These are phyloP conservation scores for Pseudozyma pruni DNA, from an alignment of 1,284 basidiomycete species.

Conservation along the genomic window DNA sequence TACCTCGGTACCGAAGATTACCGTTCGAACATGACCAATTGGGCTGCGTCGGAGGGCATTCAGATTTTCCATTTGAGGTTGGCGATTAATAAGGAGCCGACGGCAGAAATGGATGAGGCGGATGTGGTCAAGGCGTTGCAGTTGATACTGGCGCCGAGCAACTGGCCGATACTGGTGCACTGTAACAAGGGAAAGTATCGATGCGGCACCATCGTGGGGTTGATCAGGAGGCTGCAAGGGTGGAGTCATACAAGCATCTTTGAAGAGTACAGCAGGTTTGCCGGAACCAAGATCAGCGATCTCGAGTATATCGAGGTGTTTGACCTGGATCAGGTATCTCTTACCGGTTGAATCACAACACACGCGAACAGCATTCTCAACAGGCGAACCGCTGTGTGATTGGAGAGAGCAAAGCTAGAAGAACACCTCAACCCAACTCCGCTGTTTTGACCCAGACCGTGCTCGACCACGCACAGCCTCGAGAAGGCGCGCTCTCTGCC, in stretches of 20 bases:
- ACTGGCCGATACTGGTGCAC: constrained; percentile 63
- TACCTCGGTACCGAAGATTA: constrained; percentile 65
- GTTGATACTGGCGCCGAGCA: constrained; percentile 50
- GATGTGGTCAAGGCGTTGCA: constrained; percentile 54
- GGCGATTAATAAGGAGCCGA: constrained; percentile 66
- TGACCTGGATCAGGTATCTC: constrained; percentile 35
- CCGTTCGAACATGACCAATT: constrained; percentile 55
- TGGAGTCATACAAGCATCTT: constrained; percentile 66
- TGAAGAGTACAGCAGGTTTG: constrained; percentile 65
- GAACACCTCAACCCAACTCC: constrained; percentile 42
- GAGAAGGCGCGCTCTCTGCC: constrained; percentile 32
- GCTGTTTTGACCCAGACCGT: neutral
- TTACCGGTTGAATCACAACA: constrained; percentile 5
- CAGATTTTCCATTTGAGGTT: constrained; percentile 59
- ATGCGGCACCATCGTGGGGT: constrained; percentile 62
- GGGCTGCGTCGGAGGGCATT: constrained; percentile 46
- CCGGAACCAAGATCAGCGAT: constrained; percentile 62
- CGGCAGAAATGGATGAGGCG: constrained; percentile 62
- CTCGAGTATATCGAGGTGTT: constrained; percentile 64
- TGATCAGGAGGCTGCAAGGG: constrained; percentile 61
- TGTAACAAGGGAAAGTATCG: constrained; percentile 68
- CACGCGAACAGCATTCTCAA: too few species aligned
- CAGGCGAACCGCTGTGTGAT: neutral
- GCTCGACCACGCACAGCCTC: constrained; percentile 32
- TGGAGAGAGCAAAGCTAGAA: too few species aligned